Conservation (phyloP, 2,329 filamentous ascomycete species). For the Akanthomyces lecanii region DNA sequence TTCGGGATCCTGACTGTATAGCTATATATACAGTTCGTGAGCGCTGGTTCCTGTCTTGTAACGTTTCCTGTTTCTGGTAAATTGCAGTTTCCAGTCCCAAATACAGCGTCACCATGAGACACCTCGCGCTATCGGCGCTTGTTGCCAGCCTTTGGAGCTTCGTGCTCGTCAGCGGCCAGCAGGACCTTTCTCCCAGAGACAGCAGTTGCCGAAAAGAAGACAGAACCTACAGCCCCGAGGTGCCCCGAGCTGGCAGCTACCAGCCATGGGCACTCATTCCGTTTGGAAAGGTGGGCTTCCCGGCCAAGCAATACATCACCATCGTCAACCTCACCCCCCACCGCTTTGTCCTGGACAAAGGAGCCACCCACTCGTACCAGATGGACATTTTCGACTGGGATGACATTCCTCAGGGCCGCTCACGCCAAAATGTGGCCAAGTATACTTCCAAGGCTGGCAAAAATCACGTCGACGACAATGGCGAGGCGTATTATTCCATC, state of each 20-base stretch:
- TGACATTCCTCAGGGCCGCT: slow-evolving; percentile 30
- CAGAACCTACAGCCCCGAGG: slow-evolving; percentile 17
- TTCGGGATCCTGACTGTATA: background rate
- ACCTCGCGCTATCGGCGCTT: slow-evolving; percentile 2
- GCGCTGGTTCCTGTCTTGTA: background rate
- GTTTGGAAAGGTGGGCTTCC: slow-evolving; percentile 16
- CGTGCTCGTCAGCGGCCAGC: background rate
- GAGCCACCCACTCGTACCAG: slow-evolving; percentile 28
- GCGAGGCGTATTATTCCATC: slow-evolving; percentile 30
- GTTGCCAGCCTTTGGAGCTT: slow-evolving; percentile 11
- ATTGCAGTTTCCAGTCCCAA: background rate
- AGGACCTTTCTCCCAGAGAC: slow-evolving; percentile 3
- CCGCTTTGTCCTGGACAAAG: slow-evolving; percentile 23
- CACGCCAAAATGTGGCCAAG: slow-evolving; percentile 28
- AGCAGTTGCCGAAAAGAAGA: slow-evolving; percentile 10
- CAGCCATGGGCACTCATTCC: slow-evolving; percentile 18
- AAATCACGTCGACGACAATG: slow-evolving; percentile 26
- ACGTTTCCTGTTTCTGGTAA: background rate
- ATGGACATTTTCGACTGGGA: slow-evolving; percentile 31
- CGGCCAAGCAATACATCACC: slow-evolving; percentile 28
- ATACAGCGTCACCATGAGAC: slow-evolving; percentile 9
- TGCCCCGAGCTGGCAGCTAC: slow-evolving; percentile 16
- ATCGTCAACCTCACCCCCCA: slow-evolving; percentile 34
- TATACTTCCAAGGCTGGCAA: slow-evolving; percentile 22
- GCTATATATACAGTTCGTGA: slow-evolving; percentile 4